These are phyloP conservation scores for Plasmodium fragile DNA, from an alignment of 169 alveolate species.

Conservation along the genomic window DNA sequence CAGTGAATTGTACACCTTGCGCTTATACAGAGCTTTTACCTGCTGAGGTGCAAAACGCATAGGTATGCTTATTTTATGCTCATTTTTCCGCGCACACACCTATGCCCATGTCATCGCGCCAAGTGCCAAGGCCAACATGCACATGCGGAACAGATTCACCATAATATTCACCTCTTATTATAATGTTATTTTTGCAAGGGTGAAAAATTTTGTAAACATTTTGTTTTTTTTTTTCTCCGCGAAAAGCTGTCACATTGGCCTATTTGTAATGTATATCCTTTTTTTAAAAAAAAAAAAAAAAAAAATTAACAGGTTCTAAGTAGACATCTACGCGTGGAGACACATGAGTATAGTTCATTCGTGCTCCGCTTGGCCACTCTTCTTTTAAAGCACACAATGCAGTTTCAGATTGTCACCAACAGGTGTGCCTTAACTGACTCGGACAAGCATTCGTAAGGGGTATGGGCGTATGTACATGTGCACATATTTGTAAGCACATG, in stretches of 20 bases:
- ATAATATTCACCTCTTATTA: background rate
- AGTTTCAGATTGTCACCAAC: background rate
- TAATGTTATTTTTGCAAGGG: background rate
- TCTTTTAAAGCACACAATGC: background rate
- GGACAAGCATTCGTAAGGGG: background rate
- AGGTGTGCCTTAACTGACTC: background rate
- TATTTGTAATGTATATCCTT: background rate
- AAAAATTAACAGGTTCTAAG: slow-evolving; percentile 5
- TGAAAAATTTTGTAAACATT: background rate
- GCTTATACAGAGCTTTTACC: background rate
- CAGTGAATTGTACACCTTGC: too few relatives aligned
- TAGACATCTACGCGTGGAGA: background rate
- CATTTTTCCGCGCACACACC: background rate
- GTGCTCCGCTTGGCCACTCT: background rate
- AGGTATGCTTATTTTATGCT: background rate
- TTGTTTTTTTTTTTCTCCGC: background rate
- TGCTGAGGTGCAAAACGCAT: background rate
- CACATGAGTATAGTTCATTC: background rate
- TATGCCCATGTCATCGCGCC: background rate
- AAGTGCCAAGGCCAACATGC: background rate
- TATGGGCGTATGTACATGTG: background rate
- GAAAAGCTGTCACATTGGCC: background rate
- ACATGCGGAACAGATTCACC: background rate
- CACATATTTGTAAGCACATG: background rate
- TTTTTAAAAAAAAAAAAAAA: background rate